A percentile compares a stretch with the other conserved stretches of the same genome.
Evolutionary conservation across 371 early-diverging fungal species (phyloP).

Genomic region (Rhizopus sp.): DNA sequence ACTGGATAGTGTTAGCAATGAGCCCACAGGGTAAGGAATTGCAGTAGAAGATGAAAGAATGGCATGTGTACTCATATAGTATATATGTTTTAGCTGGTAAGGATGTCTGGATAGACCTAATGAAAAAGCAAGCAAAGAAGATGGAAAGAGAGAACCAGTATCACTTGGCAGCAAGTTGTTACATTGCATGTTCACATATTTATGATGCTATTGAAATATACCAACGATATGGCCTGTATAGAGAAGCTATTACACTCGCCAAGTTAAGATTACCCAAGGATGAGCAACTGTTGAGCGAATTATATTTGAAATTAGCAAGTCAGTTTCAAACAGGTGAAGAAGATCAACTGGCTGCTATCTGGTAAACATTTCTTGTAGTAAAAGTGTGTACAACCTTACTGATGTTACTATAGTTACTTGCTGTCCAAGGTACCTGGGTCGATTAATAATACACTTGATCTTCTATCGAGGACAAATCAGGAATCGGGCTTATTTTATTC

Average conservation of each 20-base stretch:
- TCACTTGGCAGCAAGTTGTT: constrained; percentile 47
- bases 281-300: constrained; percentile 26
- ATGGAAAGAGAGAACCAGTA: constrained; percentile 27
- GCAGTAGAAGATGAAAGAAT: constrained; percentile 1
- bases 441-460: constrained; percentile 34
- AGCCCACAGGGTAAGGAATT: constrained; percentile 48
- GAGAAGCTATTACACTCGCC: constrained; percentile 54
- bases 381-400: neutral
- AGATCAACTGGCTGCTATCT: constrained; percentile 42
- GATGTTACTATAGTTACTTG: constrained; percentile 25
- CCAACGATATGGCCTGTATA: constrained; percentile 34
- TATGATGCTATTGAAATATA: constrained; percentile 52
- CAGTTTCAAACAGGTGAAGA: constrained; percentile 30
- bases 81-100: constrained; percentile 40
- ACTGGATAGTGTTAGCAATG: constrained; percentile 55
- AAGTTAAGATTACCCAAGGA: constrained; percentile 41
- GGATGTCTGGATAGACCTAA: constrained; percentile 41
- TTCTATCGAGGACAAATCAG: constrained; percentile 34
- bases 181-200: constrained; percentile 48
- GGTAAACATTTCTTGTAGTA: constrained; percentile 23
- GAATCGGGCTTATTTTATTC: constrained; percentile 37
- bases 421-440: constrained; percentile 29
- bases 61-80: neutral
- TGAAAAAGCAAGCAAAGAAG: constrained; percentile 46
- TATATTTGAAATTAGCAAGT: constrained; percentile 50